Evolutionary conservation across 495 filamentous ascomycete species (phyloP).

Genomic region (Endocarpon pusillum): DNA sequence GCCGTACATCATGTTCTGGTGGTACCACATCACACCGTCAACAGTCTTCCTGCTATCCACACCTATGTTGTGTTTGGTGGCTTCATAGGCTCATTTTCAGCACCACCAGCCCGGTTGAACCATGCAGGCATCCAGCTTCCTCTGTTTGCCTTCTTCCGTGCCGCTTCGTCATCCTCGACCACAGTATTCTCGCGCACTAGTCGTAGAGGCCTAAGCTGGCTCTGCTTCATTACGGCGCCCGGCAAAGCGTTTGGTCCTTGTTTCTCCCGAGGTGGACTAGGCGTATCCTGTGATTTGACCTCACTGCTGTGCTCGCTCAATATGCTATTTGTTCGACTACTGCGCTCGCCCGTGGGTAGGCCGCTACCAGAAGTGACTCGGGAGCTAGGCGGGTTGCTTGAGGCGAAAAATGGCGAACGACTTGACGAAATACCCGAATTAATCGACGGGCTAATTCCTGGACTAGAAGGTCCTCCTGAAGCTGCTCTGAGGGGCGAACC

Average conservation of each 20-base stretch:
- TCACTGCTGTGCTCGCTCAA: conserved; percentile 41
- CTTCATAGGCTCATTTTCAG: too few relatives aligned
- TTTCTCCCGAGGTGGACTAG: conserved; percentile 37
- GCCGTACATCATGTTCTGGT: too few relatives aligned
- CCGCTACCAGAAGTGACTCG: conserved; percentile 31
- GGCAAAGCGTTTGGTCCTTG: conserved; percentile 35
- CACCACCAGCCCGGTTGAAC: conserved; percentile 31
- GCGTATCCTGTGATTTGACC: conserved; percentile 27
- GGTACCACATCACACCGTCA: too few relatives aligned
- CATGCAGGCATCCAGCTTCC: conserved; percentile 43
- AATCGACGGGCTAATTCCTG: conserved; percentile 6
- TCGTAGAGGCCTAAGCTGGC: conserved; percentile 67
- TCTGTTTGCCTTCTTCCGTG: conserved; percentile 41
- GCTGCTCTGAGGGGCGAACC: conserved; percentile 36
- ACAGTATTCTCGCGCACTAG: conserved; percentile 55
- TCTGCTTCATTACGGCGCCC: conserved; percentile 48
- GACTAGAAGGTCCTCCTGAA: conserved; percentile 37
- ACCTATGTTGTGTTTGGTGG: too few relatives aligned
- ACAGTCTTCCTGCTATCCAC: too few relatives aligned
- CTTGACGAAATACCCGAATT: neutral
- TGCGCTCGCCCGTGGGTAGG: conserved; percentile 33
- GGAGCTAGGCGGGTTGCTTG: conserved; percentile 17
- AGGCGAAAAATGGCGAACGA: conserved; percentile 33
- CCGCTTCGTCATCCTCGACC: conserved; percentile 30
- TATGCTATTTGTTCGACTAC: conserved; percentile 41